Evolutionary conservation across 2,329 filamentous ascomycete genomes (phyloP), one percentile per base, ranked within the genome.

Genomic region (Thermomyces lanuginosus): DNA sequence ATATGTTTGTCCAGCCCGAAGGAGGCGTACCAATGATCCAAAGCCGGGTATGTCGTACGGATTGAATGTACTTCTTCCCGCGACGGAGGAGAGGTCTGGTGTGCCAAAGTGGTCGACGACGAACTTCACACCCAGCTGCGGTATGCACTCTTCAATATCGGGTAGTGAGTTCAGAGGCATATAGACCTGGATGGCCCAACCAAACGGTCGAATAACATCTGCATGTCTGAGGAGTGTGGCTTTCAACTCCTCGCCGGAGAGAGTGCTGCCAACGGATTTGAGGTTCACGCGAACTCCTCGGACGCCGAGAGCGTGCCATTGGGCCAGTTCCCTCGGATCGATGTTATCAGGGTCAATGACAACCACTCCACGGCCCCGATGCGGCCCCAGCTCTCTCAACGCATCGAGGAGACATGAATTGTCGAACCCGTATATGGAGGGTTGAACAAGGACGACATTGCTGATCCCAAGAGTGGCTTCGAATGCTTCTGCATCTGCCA

Each of bases 21-120:
- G 48, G 5, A 74, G 42, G 4, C 51, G 43, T 1, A 66, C 42
- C 18, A 72, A 42, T 0, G 61, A 55, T 2, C 43, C 34, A 37
- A 70, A 70, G 0, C 66, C 67, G 1, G 50, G 44, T 4, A 71
- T 42, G 2, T 46, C 36, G 32, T 63, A 66, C 4, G 56, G 60
- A 41, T 57, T 3, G 24, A n/a, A n/a, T n/a, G n/a, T n/a, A n/a
- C n/a, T n/a, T n/a, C n/a, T n/a, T n/a, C n/a, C 24, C 27, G 34
- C 32, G 2, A 27, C 19, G 4, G 34, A 19, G 11, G 35, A 16
- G 2, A 69, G 38, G 1, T 44, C 44, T 0, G 66, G 66, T 7
- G 58, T 53, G 5, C 66, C 69, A 33, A 72, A 65, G 39, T 75
- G 70, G 39, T 72, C 70, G 39, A 75, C 57, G 34, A 64, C 70